phyloP scores from a whole-genome alignment of 345 rosid species.

The Psidium guajava region DNA sequence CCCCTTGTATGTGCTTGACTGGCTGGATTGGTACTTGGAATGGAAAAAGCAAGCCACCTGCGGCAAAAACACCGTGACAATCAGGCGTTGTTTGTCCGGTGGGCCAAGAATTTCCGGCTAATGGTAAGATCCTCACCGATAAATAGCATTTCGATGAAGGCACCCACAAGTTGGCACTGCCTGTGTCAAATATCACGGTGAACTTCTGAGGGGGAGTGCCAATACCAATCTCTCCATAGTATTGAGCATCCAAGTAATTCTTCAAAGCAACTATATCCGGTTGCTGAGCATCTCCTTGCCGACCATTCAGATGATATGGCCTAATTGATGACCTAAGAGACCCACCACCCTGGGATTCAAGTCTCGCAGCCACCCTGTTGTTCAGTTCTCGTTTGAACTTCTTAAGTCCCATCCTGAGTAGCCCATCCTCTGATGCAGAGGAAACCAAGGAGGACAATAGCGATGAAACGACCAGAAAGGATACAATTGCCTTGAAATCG shows the following conservation, averaged over 20 bases:
- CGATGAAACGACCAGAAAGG: slow-evolving; percentile 28
- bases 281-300: slow-evolving; percentile 19
- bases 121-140: slow-evolving; percentile 42
- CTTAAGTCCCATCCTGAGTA: slow-evolving; percentile 59
- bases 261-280: slow-evolving; percentile 51
- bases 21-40: slow-evolving; percentile 64
- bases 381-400: slow-evolving; percentile 52
- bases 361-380: slow-evolving; percentile 41
- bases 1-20: slow-evolving; percentile 61
- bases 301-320: slow-evolving; percentile 12
- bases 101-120: background rate
- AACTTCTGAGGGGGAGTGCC: slow-evolving; percentile 94
- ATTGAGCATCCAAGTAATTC: slow-evolving; percentile 85
- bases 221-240: slow-evolving; percentile 84
- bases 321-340: slow-evolving; percentile 18
- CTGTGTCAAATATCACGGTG: slow-evolving; percentile 91
- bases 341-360: slow-evolving; percentile 39
- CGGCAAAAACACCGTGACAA: slow-evolving; percentile 5
- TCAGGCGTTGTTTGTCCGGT: background rate
- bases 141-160: slow-evolving; percentile 86
- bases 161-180: slow-evolving; percentile 96
- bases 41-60: slow-evolving; percentile 78
- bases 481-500: slow-evolving; percentile 8
- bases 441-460: slow-evolving; percentile 27
- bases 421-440: slow-evolving; percentile 34